Conservation (phyloP, 177 flowering plant genomes). For the Tripterygium wilfordii region DNA sequence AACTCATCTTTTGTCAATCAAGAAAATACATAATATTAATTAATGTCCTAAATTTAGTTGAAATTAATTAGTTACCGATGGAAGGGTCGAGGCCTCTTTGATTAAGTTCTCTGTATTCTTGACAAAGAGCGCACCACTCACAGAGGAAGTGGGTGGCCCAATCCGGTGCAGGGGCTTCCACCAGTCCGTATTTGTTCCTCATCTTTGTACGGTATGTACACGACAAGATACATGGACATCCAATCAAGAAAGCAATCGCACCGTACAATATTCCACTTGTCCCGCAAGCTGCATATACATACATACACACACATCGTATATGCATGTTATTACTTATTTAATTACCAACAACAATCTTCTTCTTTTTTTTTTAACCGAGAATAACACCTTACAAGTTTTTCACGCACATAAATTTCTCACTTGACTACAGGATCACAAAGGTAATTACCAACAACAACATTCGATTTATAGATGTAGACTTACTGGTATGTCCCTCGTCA, state of each 20-base stretch:
- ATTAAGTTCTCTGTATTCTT: conserved; percentile 21
- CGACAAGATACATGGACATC: conserved; percentile 15
- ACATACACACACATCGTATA: neutral
- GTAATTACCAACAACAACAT: neutral
- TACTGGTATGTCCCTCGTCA: conserved; percentile 19
- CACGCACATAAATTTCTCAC: neutral
- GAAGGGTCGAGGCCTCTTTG: conserved; percentile 17
- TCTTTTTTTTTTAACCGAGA: too few species aligned
- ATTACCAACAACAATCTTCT: too few species aligned
- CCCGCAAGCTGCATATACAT: conserved; percentile 7
- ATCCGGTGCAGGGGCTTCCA: conserved; percentile 19
- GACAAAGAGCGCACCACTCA: conserved; percentile 21
- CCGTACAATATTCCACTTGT: conserved; percentile 15
- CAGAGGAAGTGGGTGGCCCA: conserved; percentile 17
- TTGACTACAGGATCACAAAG: too few species aligned
- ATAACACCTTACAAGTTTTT: too few species aligned
- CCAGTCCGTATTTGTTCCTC: conserved; percentile 11
- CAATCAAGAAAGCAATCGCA: neutral
- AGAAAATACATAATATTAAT: too few species aligned
- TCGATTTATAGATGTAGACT: too few species aligned
- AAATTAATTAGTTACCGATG: conserved; percentile 11
- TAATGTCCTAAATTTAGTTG: too few species aligned
- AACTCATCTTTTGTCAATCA: too few species aligned
- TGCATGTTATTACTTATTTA: too few species aligned
- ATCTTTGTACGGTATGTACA: conserved; percentile 19